Base-by-base conservation (phyloP, 768 basidiomycete species). In the Tricholoma saponaceum region DNA sequence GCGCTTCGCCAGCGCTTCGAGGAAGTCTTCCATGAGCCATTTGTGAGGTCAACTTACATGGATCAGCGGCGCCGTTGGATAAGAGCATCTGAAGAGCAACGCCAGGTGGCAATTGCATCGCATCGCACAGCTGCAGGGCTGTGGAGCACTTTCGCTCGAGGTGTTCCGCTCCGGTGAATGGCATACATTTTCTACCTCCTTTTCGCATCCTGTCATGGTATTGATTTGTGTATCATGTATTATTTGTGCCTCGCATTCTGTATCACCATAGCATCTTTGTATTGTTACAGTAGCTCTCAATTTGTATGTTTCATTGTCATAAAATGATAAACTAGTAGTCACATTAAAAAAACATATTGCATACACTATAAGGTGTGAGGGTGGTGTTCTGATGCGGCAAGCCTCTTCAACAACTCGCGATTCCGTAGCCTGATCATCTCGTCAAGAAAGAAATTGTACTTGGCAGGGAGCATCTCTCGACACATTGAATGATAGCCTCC, bases 361-460 rank as follows among this genome's bases (percentile, higher is more conserved):
- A 41, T 6, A 41, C 14, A 16, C 39, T 43, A 44, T 23, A 44
- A 51, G 28, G 14, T 26, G 22, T 18, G 13, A 51, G 67, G 67
- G 33, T 64, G 35, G 16, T 58, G 55, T 9, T 61, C 66, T 32
- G 57, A 60, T n/a, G 20, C 56, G 25, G 35, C 52, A n/a, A 69
- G 54, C 33, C 55, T 58, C 18, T 58, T 51, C 16, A 68, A 14
- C 7, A 61, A 26, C 18, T 66, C 58, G 22, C 55, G 13, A 28
- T 76, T 76, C 1, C 52, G 46, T 0, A 60, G 51, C 22, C 65
- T 33, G 23, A 76, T 72, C 73, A 76, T 72, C 52, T 75, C 68
- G 57, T 76, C 70, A 0, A 76, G 57, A 51, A 74, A 75, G 28
- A 74, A 75, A 39, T 73, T 61, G 23, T 67, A 74, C 60, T 66